A percentile compares a stretch with the other conserved stretches of the same genome.
phyloP scores from a whole-genome alignment of 768 basidiomycete species.

The Steccherinum ochraceum region DNA sequence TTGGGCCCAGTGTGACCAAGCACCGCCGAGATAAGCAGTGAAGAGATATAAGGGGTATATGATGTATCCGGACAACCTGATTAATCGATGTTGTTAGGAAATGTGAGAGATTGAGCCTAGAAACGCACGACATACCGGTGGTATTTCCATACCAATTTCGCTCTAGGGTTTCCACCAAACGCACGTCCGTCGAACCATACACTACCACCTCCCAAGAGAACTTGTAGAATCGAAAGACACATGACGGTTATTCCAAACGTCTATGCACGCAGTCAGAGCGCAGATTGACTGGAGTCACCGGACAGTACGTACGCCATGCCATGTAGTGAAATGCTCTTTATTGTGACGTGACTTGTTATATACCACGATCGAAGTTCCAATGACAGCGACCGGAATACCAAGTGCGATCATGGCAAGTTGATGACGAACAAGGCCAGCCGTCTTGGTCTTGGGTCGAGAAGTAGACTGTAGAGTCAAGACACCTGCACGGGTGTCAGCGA shows the following conservation, averaged over 20 bases:
- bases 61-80: constrained; percentile 67
- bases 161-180: constrained; percentile 67
- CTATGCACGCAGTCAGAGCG: constrained; percentile 25
- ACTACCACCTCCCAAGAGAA: constrained; percentile 61
- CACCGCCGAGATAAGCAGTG: constrained; percentile 66
- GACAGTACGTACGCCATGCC: constrained; percentile 59
- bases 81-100: constrained; percentile 1
- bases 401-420: constrained; percentile 52
- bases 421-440: constrained; percentile 63
- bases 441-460: constrained; percentile 56
- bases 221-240: constrained; percentile 56
- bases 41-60: constrained; percentile 54
- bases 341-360: constrained; percentile 51
- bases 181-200: constrained; percentile 68
- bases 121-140: constrained; percentile 63
- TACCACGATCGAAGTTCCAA: constrained; percentile 58
- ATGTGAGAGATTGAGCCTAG: constrained; percentile 1
- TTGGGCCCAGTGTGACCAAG: constrained; percentile 55
- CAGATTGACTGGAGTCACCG: neutral
- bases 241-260: constrained; percentile 59
- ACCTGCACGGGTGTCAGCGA: constrained; percentile 31
- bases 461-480: constrained; percentile 75
- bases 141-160: constrained; percentile 79
- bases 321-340: constrained; percentile 57
- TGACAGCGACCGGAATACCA: constrained; percentile 49